Conservation (phyloP, 352 stramenopile species). For the Phytophthora capsici region DNA sequence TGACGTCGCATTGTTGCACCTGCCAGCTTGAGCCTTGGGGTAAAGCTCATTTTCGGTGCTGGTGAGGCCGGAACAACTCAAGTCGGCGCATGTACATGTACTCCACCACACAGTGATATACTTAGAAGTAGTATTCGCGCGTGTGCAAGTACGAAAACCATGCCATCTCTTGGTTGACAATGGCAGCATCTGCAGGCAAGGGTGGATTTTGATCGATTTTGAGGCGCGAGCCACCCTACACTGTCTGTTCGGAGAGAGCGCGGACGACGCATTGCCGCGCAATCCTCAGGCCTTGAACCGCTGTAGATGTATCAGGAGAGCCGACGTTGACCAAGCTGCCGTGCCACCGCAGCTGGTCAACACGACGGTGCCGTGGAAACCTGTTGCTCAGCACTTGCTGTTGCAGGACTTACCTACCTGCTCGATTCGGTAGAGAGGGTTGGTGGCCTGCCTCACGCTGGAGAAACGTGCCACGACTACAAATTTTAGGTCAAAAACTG, state of each 20-base stretch:
- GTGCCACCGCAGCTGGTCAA: conserved; percentile 4
- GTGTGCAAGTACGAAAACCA: too few species aligned
- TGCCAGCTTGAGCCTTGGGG: not conserved
- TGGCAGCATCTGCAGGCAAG: not conserved
- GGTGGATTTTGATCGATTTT: conserved; percentile 14
- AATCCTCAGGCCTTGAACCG: not conserved
- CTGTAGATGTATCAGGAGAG: not conserved
- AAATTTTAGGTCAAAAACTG: conserved; percentile 1
- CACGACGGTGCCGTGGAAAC: not conserved
- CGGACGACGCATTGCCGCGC: not conserved
- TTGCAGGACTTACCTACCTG: too few species aligned
- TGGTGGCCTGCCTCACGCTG: not conserved
- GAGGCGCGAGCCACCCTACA: not conserved
- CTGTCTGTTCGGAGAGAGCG: not conserved
- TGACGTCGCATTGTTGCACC: not conserved
- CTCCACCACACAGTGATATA: not conserved
- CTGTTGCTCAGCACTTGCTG: not conserved
- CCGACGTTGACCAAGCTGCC: not conserved
- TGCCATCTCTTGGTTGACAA: too few species aligned
- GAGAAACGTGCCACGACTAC: not conserved
- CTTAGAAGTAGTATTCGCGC: too few species aligned
- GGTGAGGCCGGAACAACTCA: not conserved
- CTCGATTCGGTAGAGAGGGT: not conserved
- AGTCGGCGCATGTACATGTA: not conserved
- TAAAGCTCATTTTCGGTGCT: not conserved